These are phyloP conservation scores for Nicotiana otophora DNA, from an alignment of 257 asterid species.

Conservation along the genomic window DNA sequence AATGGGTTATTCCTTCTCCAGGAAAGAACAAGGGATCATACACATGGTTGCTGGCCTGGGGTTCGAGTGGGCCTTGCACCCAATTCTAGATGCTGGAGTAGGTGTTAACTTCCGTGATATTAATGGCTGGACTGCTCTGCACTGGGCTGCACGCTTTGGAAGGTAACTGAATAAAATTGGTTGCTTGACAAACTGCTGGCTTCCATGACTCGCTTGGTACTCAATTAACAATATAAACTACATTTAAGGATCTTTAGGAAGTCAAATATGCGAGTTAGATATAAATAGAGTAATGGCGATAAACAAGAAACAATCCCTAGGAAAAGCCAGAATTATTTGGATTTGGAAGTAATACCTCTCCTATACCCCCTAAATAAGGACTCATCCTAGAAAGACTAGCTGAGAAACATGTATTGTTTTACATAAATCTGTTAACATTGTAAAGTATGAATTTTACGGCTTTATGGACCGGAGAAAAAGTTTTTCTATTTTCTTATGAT, in stretches of 20 bases:
- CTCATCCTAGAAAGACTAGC: neutral
- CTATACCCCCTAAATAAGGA: neutral
- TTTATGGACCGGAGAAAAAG: neutral
- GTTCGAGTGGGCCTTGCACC: slow-evolving; percentile 93
- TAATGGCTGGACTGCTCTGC: slow-evolving; percentile 96
- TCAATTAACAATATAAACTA: neutral
- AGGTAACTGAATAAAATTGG: slow-evolving; percentile 37
- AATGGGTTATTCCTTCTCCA: slow-evolving; percentile 44
- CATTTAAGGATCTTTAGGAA: neutral
- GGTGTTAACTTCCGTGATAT: slow-evolving; percentile 77
- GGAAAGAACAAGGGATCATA: slow-evolving; percentile 88
- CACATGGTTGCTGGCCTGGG: slow-evolving; percentile 93
- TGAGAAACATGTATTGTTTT: neutral
- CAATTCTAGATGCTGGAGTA: slow-evolving; percentile 70
- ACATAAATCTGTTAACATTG: neutral
- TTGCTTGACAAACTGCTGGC: neutral
- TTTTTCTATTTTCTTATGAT: neutral
- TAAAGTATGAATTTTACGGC: neutral
- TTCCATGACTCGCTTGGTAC: neutral
- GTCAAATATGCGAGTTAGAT: neutral
- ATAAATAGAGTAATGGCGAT: neutral
- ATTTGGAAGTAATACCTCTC: neutral
- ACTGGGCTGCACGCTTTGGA: slow-evolving; percentile 99
- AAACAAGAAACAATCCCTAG: neutral
- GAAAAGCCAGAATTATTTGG: neutral